Base-by-base conservation (phyloP, 2,329 filamentous ascomycete genomes). In the Cyanodermella asteris region DNA sequence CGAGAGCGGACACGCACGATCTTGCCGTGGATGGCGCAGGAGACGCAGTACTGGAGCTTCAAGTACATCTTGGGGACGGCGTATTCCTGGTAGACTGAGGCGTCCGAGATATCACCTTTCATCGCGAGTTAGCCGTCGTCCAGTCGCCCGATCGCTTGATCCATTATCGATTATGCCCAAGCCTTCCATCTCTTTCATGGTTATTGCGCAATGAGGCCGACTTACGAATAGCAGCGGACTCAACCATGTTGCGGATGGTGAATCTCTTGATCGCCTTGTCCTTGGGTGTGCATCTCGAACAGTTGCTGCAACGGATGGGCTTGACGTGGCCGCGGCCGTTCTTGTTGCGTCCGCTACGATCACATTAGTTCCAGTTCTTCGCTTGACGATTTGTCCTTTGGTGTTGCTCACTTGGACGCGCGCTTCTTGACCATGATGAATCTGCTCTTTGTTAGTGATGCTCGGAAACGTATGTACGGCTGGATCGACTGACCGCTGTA, bases 181-280 rank as follows among this genome's bases (percentile, higher is more conserved):
- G n/a, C n/a, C n/a, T n/a, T n/a, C n/a, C n/a, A n/a, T n/a, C n/a
- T n/a, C n/a, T n/a, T n/a, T n/a, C n/a, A n/a, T n/a, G n/a, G n/a
- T n/a, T n/a, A n/a, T 16, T 15, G 14, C 12, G 30, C 22, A 27
- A 39, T 30, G n/a, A n/a, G n/a, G n/a, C n/a, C n/a, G 39, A 78
- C 82, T 50, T 82, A 94, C 90, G 87, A 58, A 97, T 94, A 52
- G 87, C 87, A 51, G 90, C 87, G 50, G 82, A 93, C 66, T 97
- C 87, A 44, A 97, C 87, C 87, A 97, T 97, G 76, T 97, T 94
- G 59, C 87, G 76, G 70, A 97, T 76, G 64, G 87, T 97, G 71
- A 97, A 97, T 64, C 87, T 72, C 81, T 97, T 97, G 72, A 97
- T 94, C 45, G 90, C 87, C 80, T 97, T 97, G 54, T 97, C 87